Evolutionary conservation across 495 filamentous ascomycete genomes (phyloP), one percentile per base, ranked within the genome.

Genomic region (Trichoderma virens): DNA sequence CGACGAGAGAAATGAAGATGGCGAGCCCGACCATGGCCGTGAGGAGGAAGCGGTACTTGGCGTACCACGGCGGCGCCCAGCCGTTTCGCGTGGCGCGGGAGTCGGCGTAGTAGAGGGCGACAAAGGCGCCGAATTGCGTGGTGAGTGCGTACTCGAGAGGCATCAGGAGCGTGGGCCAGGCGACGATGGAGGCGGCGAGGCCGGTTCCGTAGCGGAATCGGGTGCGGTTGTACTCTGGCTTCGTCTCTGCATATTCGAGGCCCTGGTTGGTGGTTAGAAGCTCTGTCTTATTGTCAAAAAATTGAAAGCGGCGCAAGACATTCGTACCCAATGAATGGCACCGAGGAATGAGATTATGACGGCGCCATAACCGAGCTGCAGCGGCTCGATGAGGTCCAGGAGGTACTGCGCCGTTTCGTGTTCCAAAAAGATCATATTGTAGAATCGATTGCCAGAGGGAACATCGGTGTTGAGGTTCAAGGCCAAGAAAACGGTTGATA

Each of bases 261-360:
- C 78, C 82, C 73, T 67, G 16, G n/a, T n/a, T 13, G 16, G 5
- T 13, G 41, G 41, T 45, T 45, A 45, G 41, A 45, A n/a, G 35
- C 35, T 38, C 13, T 38, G 6, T 38, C 35, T 13, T n/a, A n/a
- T n/a, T n/a, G n/a, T n/a, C n/a, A n/a, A n/a, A n/a, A n/a, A n/a
- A 38, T 38, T 38, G 13, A 38, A 20, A 45, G 2, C 9, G 2
- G 41, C 41, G 41, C 11, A 18, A 20, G 5, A 45, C n/a, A 45
- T n/a, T 8, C 83, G 81, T 67, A 90, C 90, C 95, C 95, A 98
- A 76, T 98, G 94, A 70, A 97, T 86, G 39, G 95, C 94, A 60
- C 94, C 94, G 27, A 98, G 85, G 83, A 98, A 98, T 56, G 92
- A 96, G 70, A 97, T 88, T 69, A 97, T 92, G 61, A 96, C 86